Base-by-base conservation (phyloP, 1,139 yeast species). In the Suhomyces yuchorum region DNA sequence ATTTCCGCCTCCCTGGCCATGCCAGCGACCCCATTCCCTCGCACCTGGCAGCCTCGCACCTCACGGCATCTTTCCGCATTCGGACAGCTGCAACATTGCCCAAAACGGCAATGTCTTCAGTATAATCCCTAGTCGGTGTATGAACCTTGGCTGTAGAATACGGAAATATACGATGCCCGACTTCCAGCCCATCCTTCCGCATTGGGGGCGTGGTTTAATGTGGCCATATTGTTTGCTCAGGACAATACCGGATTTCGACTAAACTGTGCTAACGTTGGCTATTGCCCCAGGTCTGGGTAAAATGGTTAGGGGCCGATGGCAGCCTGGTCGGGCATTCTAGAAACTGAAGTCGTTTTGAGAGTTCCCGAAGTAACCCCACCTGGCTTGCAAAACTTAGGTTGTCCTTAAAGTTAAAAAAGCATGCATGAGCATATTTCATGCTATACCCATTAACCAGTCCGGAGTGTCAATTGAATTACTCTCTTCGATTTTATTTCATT, bases 111-210 rank as follows among this genome's bases (percentile, higher is more conserved):
- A 37, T 24, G 23, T 4, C 8, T 4, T 6, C 19, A 23, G 7
- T 20, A 8, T 22, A n/a, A 17, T 37, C 15, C 30, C 30, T 9
- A 4, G 11, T 24, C 34, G 28, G 39, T 22, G 28, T 22, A 36
- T 17, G 15, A 38, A 38, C 41, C 41, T 38, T 38, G 41, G 41
- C 41, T 38, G 33, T 38, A 26, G 41, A 26, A 38, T 38, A 38
- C 34, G 41, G 41, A 24, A 38, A 38, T 38, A 38, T 38, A 38
- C 41, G 41, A 38, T 38, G 33, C 15, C 30, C 15, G 23, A 15
- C 33, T 24, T 12, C 17, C 12, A 23, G 34, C 15, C 8, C 9
- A 17, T 23, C 30, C 39, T 37, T 22, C 39, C 39, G 19, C 17
- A 22, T 23, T 37, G 30, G 20, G 39, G 7, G 30, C 14, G 12